Evolutionary conservation across 345 rosid genomes (phyloP), one percentile per base, ranked within the genome.

Genomic region (Chamaenerion angustifolium): DNA sequence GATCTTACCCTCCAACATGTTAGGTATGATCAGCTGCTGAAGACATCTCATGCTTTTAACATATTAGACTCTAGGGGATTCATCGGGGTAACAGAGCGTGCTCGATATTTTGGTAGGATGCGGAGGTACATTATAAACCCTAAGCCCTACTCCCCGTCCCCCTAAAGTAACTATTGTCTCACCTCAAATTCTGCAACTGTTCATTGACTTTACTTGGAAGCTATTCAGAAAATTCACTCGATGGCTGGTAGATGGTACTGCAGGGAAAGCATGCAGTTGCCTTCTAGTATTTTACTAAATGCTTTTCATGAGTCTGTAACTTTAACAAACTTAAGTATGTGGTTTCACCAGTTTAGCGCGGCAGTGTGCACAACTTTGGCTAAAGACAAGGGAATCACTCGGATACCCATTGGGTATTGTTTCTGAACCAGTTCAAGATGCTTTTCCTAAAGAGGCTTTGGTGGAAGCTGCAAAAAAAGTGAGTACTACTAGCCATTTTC

Each of bases 1-100:
- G 70, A 71, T 67, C 66, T 67, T 71, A 63, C 58, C 68, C 56
- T 67, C 60, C 52, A 69, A 60, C 70, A 64, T 79, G 81, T 77
- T 86, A 90, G 95, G 89, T 90, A 86, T 86, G 94, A 90, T 69
- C 94, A 86, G 83, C 98, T 90, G 66, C 76, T 90, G 69, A 90
- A 86, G 92, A 83, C 73, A 21, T 90, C 98, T 63, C 98, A 86
- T 54, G 78, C 95, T 65, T 90, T 90, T 64, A 90, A 90, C 70
- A 67, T 90, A 60, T 68, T 90, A 52, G 98, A 90, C 46, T 78
- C 95, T 52, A 75, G 98, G 69, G 95, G 98, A 59, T 90, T 81
- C 68, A 71, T 90, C 61, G 94, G 98, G 46, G 95, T 83, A 54
- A 90, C 98, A 42, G 95, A 86, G 62, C 98, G 95, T 67, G 95